These are phyloP conservation scores for Nepenthes gracilis DNA, from an alignment of 148 eudicot species.

Conservation along the genomic window DNA sequence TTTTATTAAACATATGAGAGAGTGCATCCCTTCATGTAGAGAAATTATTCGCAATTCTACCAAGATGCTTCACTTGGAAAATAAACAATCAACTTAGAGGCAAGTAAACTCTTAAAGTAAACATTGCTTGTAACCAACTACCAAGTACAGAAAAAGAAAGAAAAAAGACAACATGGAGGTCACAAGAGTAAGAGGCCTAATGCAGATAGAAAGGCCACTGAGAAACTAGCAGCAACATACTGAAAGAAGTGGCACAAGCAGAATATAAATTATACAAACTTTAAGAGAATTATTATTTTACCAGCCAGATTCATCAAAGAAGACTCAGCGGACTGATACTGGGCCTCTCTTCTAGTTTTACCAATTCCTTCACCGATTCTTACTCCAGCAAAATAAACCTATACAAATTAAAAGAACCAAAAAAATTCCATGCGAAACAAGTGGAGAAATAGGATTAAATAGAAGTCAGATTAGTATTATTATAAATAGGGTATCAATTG, in stretches of 20 bases:
- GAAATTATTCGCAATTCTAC: too few species aligned
- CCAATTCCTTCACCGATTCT: slow-evolving; percentile 55
- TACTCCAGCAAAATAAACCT: slow-evolving; percentile 66
- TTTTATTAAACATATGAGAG: too few species aligned
- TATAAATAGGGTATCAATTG: too few species aligned
- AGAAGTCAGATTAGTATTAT: background rate
- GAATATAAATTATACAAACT: background rate
- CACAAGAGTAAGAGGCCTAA: too few species aligned
- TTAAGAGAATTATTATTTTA: slow-evolving; percentile 7
- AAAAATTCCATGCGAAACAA: background rate
- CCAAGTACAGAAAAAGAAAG: too few species aligned
- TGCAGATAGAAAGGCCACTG: too few species aligned
- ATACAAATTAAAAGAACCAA: slow-evolving; percentile 3
- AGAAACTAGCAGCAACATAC: background rate
- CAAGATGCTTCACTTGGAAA: too few species aligned
- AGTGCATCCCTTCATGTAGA: too few species aligned
- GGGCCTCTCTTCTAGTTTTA: slow-evolving; percentile 54
- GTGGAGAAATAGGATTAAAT: background rate
- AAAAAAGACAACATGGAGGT: too few species aligned
- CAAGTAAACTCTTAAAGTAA: too few species aligned
- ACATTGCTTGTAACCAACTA: too few species aligned
- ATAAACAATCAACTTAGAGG: too few species aligned
- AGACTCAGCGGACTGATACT: slow-evolving; percentile 37
- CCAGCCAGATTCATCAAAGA: slow-evolving; percentile 72
- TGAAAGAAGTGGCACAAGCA: background rate